Evolutionary conservation across 2,329 filamentous ascomycete species (phyloP), one percentile per base, ranked within the genome.

Genomic region (Byssoonygena ceratinophila): DNA sequence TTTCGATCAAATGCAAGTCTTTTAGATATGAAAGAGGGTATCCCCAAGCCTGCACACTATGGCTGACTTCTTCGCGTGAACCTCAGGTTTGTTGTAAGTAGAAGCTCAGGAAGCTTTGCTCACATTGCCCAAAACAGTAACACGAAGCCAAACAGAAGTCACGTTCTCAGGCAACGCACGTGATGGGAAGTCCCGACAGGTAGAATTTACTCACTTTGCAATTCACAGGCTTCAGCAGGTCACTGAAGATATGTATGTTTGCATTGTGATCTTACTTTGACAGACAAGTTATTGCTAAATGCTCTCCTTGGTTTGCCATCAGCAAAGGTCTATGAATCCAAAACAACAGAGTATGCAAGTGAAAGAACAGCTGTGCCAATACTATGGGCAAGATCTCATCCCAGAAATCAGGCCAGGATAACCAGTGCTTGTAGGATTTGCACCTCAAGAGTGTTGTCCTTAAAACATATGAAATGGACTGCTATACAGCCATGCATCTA

Each of bases 231-330:
- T 34, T n/a, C 16, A 37, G 31, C 9, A 27, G 45, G n/a, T 6
- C 7, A 18, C 27, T 27, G 25, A 37, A 6, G 32, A 25, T 36
- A 31, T 37, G 7, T 37, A 25, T 27, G 20, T 47, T 31, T 47
- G 45, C 45, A 47, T n/a, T 47, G 45, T 27, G 32, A 12, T 47
- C 9, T 36, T 27, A 47, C 23, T 37, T 25, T 36, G 16, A n/a
- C 16, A 29, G 31, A 25, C 14, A 18, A 47, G 5, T 8, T 3
- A 25, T 12, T 32, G 43, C 43, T 32, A 37, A 25, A 2, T 18
- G 20, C 22, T 22, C 14, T 37, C 6, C 18, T 27, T 16, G 31
- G 25, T 34, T 46, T 34, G 27, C n/a, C 31, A 45, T 45, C 16
- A 12, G 20, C 27, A 47, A 37, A n/a, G 1, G 27, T 23, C 45